Percentiles rank a stretch among this genome's conserved stretches.
These are phyloP conservation scores for Venturia carpophila DNA, from an alignment of 2,329 filamentous ascomycete genomes.

Conservation along the genomic window DNA sequence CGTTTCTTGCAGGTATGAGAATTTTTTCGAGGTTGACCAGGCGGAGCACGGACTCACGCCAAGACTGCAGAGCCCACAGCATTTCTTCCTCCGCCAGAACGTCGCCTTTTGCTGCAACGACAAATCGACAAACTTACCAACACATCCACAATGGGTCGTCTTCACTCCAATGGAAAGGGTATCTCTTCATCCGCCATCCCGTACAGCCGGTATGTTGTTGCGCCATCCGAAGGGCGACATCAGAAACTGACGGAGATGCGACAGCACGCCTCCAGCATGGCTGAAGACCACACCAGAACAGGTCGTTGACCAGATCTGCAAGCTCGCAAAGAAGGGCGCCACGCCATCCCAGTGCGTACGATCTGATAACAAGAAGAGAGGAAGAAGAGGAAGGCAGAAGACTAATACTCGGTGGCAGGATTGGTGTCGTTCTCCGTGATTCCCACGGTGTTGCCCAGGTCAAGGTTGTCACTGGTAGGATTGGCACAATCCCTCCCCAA, in stretches of 20 bases:
- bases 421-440: slow-evolving; percentile 97
- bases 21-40: background rate
- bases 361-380: background rate
- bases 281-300: slow-evolving; percentile 98
- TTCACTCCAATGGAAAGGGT: slow-evolving; percentile 98
- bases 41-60: background rate
- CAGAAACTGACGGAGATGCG: slow-evolving; percentile 79
- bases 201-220: slow-evolving; percentile 11
- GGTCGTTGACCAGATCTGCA: slow-evolving; percentile 98
- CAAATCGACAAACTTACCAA: slow-evolving; percentile 2
- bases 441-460: slow-evolving; percentile 97
- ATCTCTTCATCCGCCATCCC: slow-evolving; percentile 52
- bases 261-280: slow-evolving; percentile 73
- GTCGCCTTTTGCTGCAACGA: background rate
- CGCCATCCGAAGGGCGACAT: slow-evolving; percentile 42
- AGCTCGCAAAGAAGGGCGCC: slow-evolving; percentile 97
- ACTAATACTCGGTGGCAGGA: slow-evolving; percentile 33
- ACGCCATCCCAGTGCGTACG: slow-evolving; percentile 69
- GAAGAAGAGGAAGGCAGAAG: background rate
- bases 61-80: background rate
- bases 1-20: background rate
- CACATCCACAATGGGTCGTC: slow-evolving; percentile 71
- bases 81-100: background rate
- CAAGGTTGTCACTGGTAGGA: slow-evolving; percentile 89
- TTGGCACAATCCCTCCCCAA: slow-evolving; percentile 17